Evolutionary conservation across 176 grass and related monocot genomes (phyloP).

Genomic region (bread wheat (Triticum aestivum)): DNA sequence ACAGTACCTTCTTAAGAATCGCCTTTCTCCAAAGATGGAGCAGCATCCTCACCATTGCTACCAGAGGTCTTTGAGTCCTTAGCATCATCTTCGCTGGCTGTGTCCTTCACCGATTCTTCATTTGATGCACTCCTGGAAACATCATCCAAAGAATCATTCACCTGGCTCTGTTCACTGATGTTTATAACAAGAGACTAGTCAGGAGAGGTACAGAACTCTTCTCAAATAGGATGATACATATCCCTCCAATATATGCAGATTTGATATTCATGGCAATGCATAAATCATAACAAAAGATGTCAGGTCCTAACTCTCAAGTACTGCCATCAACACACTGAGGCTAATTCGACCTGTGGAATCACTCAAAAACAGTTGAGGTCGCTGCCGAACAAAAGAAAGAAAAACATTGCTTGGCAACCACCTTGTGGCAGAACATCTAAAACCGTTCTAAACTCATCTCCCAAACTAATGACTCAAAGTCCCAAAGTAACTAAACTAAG

Average conservation of each 20-base stretch:
- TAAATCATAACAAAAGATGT: background rate
- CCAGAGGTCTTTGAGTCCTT: conserved; percentile 44
- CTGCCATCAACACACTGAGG: background rate
- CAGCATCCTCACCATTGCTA: conserved; percentile 39
- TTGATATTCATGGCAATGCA: background rate
- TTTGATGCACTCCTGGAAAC: background rate
- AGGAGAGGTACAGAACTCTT: background rate
- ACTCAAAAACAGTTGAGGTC: background rate
- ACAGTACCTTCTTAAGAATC: background rate
- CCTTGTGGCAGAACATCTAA: background rate
- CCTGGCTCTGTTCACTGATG: background rate
- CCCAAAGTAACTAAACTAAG: too few species aligned
- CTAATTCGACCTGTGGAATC: background rate
- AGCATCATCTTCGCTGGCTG: background rate
- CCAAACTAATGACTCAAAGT: background rate
- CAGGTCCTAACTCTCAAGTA: background rate
- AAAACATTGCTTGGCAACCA: too few species aligned
- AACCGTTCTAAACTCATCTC: background rate
- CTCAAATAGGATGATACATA: background rate
- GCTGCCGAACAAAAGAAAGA: too few species aligned
- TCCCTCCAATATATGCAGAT: background rate
- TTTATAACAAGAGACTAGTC: background rate
- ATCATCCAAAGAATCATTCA: background rate
- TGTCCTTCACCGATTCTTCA: conserved; percentile 34
- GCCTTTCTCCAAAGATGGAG: conserved; percentile 25